A percentile compares a stretch with the other conserved stretches of the same genome.
Conservation (phyloP, 2,329 filamentous ascomycete species). For the Epichloe bromicola region DNA sequence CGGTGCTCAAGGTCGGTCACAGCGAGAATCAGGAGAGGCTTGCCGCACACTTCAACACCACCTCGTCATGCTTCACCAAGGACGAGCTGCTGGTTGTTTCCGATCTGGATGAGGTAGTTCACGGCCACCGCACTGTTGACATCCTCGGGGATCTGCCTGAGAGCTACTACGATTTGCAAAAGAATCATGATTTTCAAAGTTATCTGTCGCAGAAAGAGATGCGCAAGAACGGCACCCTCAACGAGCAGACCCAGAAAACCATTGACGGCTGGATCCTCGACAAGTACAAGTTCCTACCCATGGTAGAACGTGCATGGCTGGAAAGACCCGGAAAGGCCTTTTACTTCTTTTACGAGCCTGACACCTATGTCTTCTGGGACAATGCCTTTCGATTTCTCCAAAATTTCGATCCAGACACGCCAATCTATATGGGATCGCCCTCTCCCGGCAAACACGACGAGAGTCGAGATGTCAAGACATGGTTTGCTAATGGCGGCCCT, state of each 20-base stretch:
- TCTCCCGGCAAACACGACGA: constrained; percentile 26
- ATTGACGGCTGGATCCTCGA: constrained; percentile 38
- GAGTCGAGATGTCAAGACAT: constrained; percentile 20
- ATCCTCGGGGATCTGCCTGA: constrained; percentile 19
- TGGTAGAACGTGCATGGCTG: constrained; percentile 37
- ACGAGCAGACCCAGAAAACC: constrained; percentile 17
- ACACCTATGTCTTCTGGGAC: constrained; percentile 31
- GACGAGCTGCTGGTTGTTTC: constrained; percentile 34
- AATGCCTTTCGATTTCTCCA: constrained; percentile 36
- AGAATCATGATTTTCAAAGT: constrained; percentile 23
- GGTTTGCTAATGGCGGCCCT: constrained; percentile 45
- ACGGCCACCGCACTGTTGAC: constrained; percentile 30
- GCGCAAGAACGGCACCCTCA: constrained; percentile 20
- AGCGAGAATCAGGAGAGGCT: constrained; percentile 12
- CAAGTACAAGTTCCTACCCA: constrained; percentile 44
- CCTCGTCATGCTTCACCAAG: constrained; percentile 35
- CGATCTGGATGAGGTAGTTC: constrained; percentile 33
- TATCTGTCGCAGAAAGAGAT: constrained; percentile 29
- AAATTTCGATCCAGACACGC: constrained; percentile 30
- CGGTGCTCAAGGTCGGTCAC: constrained; percentile 22
- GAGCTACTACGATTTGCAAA: constrained; percentile 19
- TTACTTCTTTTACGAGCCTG: constrained; percentile 44
- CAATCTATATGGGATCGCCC: constrained; percentile 40
- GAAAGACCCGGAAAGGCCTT: constrained; percentile 34
- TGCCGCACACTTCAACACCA: constrained; percentile 34